These are phyloP conservation scores for Ceratobasidium sp. DNA, from an alignment of 1,284 basidiomycete genomes.

Conservation along the genomic window DNA sequence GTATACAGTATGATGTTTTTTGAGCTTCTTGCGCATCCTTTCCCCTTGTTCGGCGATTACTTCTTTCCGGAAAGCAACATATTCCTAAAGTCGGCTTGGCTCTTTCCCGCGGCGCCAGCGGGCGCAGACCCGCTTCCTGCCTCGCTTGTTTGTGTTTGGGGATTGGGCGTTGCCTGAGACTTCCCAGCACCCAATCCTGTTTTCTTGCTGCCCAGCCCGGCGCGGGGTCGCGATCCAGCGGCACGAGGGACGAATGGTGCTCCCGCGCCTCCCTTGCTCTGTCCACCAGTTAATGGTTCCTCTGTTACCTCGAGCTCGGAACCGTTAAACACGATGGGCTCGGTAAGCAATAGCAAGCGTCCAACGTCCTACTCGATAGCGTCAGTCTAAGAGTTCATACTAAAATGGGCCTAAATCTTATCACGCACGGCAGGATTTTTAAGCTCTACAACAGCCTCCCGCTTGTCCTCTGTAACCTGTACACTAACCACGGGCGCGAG, in stretches of 20 bases:
- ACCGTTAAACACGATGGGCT: constrained; percentile 77
- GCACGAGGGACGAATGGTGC: constrained; percentile 75
- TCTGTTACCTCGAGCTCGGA: constrained; percentile 69
- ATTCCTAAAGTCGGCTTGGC: constrained; percentile 37
- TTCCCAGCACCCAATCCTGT: constrained; percentile 19
- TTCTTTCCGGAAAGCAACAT: constrained; percentile 39
- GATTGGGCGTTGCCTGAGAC: constrained; percentile 1
- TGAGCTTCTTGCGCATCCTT: constrained; percentile 3
- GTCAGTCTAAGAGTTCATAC: constrained; percentile 8
- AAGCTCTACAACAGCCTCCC: constrained; percentile 84
- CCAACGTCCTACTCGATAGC: constrained; percentile 86
- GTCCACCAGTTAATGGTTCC: constrained; percentile 58
- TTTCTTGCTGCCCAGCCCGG: constrained; percentile 68
- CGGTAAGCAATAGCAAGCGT: constrained; percentile 75
- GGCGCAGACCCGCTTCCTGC: not conserved
- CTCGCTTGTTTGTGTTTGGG: not conserved
- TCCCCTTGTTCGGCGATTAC: not conserved
- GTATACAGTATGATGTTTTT: constrained; percentile 24
- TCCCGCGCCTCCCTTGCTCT: constrained; percentile 57
- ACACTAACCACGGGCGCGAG: constrained; percentile 75
- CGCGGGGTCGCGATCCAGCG: constrained; percentile 73
- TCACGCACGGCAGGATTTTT: constrained; percentile 75
- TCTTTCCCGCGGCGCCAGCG: constrained; percentile 5
- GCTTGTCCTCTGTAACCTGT: constrained; percentile 75
- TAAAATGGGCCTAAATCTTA: constrained; percentile 12